Conservation (phyloP, 495 filamentous ascomycete species). For the Trypethelium eluteriae region DNA sequence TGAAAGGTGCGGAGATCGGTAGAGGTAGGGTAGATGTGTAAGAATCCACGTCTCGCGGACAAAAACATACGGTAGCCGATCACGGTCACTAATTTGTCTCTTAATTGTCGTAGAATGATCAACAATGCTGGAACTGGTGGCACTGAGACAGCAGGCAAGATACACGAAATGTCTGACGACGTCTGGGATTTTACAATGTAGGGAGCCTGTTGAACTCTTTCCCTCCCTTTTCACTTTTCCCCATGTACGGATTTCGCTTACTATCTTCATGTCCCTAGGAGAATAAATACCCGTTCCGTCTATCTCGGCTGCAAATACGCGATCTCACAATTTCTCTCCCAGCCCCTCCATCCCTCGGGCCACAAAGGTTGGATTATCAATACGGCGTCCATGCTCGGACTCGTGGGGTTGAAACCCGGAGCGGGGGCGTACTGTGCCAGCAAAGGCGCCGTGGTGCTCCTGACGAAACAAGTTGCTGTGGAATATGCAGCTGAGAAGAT, state of each 20-base stretch:
- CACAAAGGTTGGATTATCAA: slow-evolving; percentile 18
- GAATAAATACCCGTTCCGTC: slow-evolving; percentile 8
- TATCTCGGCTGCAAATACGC: slow-evolving; percentile 14
- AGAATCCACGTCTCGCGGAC: neutral
- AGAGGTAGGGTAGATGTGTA: slow-evolving; percentile 41
- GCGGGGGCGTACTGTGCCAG: slow-evolving; percentile 1
- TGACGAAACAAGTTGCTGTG: slow-evolving; percentile 12
- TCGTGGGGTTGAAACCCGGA: slow-evolving; percentile 10
- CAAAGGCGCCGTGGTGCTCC: slow-evolving; percentile 2
- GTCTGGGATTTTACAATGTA: slow-evolving; percentile 14
- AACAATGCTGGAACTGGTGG: slow-evolving; percentile 14
- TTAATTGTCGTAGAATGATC: slow-evolving; percentile 11
- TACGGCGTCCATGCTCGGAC: slow-evolving; percentile 3
- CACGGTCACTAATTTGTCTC: neutral
- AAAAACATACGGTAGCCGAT: neutral
- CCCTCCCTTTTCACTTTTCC: neutral
- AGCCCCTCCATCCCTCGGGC: slow-evolving; percentile 6
- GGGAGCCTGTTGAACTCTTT: neutral
- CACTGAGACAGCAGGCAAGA: neutral
- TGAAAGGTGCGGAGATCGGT: slow-evolving; percentile 8
- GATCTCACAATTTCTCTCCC: slow-evolving; percentile 13
- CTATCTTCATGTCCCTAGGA: neutral
- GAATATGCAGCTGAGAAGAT: slow-evolving; percentile 13
- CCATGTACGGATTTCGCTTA: neutral
- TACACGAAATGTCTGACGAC: slow-evolving; percentile 10